Percentiles rank a stretch among this genome's conserved stretches.
These are phyloP conservation scores for Venturia effusa DNA, from an alignment of 2,329 filamentous ascomycete genomes.

Conservation along the genomic window DNA sequence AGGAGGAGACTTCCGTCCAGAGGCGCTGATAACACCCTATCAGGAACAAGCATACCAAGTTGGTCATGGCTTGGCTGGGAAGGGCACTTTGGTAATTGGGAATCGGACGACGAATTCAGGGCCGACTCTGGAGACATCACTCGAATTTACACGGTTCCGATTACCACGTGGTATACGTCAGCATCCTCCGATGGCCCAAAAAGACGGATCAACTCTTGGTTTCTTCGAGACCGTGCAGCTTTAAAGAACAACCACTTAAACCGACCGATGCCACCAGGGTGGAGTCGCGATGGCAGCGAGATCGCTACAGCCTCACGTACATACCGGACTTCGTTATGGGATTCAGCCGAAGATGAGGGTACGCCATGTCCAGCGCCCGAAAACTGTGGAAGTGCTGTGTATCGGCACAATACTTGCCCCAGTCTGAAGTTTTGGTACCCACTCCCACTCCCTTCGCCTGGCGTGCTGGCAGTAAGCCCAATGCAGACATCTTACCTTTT, in stretches of 20 bases:
- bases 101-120: neutral
- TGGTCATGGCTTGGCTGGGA: conserved; percentile 12
- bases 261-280: neutral
- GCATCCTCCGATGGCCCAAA: neutral
- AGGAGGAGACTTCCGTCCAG: no score
- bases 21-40: no score
- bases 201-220: neutral
- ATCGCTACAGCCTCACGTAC: neutral
- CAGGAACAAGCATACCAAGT: conserved; percentile 6
- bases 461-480: neutral
- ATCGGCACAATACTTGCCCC: neutral
- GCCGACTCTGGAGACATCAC: neutral
- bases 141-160: neutral
- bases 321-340: neutral
- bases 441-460: neutral
- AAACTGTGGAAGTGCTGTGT: neutral
- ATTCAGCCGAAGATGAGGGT: neutral
- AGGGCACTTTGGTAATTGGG: neutral
- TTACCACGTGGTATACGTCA: conserved; percentile 4
- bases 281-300: neutral
- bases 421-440: neutral
- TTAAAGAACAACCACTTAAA: neutral
- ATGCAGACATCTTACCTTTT: neutral
- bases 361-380: neutral
- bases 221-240: neutral